These are phyloP conservation scores for Chytriomyces sp. DNA, from an alignment of 192 early-diverging fungal species.

Conservation along the genomic window DNA sequence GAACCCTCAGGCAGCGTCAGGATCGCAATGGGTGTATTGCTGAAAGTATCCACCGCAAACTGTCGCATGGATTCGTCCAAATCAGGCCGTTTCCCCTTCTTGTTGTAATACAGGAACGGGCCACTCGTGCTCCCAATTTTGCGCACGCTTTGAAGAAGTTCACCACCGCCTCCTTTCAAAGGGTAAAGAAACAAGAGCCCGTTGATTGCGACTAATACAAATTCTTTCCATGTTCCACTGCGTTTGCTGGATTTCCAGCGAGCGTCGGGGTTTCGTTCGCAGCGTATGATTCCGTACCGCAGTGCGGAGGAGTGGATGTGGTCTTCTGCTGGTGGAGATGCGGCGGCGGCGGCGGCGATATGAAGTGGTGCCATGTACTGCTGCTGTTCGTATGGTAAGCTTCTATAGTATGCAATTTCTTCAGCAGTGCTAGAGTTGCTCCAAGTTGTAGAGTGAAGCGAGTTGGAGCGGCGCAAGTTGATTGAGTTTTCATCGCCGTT, in stretches of 20 bases:
- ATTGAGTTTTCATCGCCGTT: too few species aligned
- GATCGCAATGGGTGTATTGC: neutral
- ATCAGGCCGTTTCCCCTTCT: neutral
- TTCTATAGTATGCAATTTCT: neutral
- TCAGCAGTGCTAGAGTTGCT: neutral
- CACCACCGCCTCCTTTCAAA: neutral
- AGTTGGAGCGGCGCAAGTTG: neutral
- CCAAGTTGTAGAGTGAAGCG: neutral
- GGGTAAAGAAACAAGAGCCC: slow-evolving; percentile 7
- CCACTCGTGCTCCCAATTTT: neutral
- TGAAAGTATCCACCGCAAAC: slow-evolving; percentile 8
- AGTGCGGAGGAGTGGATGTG: neutral
- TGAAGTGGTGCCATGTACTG: neutral
- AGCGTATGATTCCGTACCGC: neutral
- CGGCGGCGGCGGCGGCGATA: neutral
- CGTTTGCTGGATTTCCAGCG: neutral
- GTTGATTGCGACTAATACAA: neutral
- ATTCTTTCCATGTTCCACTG: neutral
- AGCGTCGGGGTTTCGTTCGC: neutral
- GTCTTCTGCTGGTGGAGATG: neutral
- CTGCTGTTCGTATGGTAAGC: neutral
- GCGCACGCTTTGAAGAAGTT: neutral
- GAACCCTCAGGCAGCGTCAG: neutral
- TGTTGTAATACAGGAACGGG: neutral
- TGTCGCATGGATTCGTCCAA: neutral